Conservation (phyloP, 352 stramenopile species). For the Pythium chondricola region DNA sequence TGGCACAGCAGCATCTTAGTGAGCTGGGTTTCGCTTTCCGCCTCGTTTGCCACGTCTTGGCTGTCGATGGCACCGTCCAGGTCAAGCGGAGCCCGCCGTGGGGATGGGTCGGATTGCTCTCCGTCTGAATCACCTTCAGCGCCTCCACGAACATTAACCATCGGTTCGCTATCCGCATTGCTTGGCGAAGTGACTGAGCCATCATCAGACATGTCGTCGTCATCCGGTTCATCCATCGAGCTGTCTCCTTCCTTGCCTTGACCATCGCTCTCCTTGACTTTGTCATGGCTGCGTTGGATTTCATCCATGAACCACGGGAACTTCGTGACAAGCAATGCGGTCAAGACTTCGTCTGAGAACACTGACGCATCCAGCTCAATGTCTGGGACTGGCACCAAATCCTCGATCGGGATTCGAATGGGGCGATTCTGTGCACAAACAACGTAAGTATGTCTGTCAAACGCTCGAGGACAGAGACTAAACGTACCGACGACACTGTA, state of each 20-base stretch:
- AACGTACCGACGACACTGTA: no score
- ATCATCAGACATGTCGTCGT: slow-evolving; percentile 87
- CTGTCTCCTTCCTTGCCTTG: slow-evolving; percentile 30
- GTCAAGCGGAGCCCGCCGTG: slow-evolving; percentile 1
- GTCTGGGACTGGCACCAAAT: slow-evolving; percentile 70
- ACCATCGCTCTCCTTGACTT: slow-evolving; percentile 42
- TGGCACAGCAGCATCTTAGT: slow-evolving; percentile 75
- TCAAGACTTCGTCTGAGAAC: slow-evolving; percentile 66
- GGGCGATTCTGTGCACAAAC: slow-evolving; percentile 47
- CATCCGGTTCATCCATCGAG: slow-evolving; percentile 55
- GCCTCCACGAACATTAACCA: slow-evolving; percentile 22
- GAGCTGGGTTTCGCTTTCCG: slow-evolving; percentile 73
- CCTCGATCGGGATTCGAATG: slow-evolving; percentile 77
- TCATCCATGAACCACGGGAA: slow-evolving; percentile 74
- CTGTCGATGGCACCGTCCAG: slow-evolving; percentile 26
- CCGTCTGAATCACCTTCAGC: slow-evolving; percentile 22
- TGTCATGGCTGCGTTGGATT: slow-evolving; percentile 64
- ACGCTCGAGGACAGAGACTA: no score
- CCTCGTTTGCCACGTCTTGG: slow-evolving; percentile 49
- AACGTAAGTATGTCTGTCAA: background rate
- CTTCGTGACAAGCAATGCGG: slow-evolving; percentile 59
- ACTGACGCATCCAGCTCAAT: slow-evolving; percentile 59
- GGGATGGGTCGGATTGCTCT: slow-evolving; percentile 20
- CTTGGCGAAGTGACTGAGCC: slow-evolving; percentile 54
- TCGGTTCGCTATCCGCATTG: slow-evolving; percentile 72